Evolutionary conservation across 176 grass and related monocot genomes (phyloP).

Genomic region (Oropetium thomaeum): DNA sequence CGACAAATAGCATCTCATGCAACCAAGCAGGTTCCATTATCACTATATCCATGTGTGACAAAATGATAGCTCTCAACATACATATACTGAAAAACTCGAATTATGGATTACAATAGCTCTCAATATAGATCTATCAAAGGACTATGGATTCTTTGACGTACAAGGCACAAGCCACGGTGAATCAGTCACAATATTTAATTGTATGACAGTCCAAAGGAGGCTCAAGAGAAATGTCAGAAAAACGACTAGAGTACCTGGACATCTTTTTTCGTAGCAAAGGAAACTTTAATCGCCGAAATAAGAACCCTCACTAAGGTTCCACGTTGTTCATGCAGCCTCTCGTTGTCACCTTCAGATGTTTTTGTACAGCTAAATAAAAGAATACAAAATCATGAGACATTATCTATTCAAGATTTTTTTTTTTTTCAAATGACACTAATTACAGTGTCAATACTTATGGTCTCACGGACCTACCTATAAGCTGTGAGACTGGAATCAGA

Average conservation of each 20-base stretch:
- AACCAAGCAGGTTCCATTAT: slow-evolving; percentile 3
- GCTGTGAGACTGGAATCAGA: slow-evolving; percentile 48
- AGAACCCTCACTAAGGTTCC: slow-evolving; percentile 54
- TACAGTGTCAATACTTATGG: slow-evolving; percentile 17
- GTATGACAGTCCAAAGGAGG: background rate
- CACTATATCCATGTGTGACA: background rate
- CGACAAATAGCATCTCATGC: slow-evolving; percentile 5
- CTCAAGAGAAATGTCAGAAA: slow-evolving; percentile 14
- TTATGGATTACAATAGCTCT: background rate
- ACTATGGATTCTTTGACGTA: background rate
- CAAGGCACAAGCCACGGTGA: too few relatives aligned
- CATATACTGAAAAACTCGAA: background rate
- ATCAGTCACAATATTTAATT: background rate
- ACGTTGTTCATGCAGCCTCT: slow-evolving; percentile 43
- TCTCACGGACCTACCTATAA: slow-evolving; percentile 50
- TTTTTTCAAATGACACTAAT: background rate
- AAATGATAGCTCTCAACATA: background rate
- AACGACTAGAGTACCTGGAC: slow-evolving; percentile 49
- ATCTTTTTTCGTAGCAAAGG: slow-evolving; percentile 43
- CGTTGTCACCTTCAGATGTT: slow-evolving; percentile 44
- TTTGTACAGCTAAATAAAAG: slow-evolving; percentile 35
- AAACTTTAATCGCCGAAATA: slow-evolving; percentile 62
- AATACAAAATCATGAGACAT: slow-evolving; percentile 27
- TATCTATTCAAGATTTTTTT: slow-evolving; percentile 10
- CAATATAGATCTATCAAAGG: background rate